These are phyloP conservation scores for Ogataea paradorogensis DNA, from an alignment of 805 yeast species.

Conservation along the genomic window DNA sequence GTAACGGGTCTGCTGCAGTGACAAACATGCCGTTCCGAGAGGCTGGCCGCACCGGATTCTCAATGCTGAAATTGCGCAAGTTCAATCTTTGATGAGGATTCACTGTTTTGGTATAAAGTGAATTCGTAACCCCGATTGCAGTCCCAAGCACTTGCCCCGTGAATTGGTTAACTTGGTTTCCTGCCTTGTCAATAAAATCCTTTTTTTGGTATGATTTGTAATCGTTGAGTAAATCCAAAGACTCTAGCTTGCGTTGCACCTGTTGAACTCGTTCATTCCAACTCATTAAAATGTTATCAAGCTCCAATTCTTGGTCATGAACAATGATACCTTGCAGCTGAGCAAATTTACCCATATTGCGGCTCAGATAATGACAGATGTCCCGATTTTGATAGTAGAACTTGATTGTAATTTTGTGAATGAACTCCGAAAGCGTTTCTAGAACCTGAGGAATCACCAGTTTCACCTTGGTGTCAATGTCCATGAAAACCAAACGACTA, in stretches of 20 bases:
- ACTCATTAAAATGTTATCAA: constrained; percentile 35
- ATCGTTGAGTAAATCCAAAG: constrained; percentile 36
- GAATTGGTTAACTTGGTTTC: constrained; percentile 21
- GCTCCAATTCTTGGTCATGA: constrained; percentile 17
- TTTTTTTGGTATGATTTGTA: constrained; percentile 37
- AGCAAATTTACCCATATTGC: constrained; percentile 29
- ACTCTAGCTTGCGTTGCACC: constrained; percentile 38
- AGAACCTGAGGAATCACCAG: constrained; percentile 45
- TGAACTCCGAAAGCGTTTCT: constrained; percentile 46
- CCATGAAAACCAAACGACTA: constrained; percentile 31
- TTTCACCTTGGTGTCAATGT: constrained; percentile 40
- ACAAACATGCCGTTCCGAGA: constrained; percentile 33
- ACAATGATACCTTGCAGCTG: constrained; percentile 33
- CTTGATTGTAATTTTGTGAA: constrained; percentile 40
- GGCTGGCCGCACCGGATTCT: constrained; percentile 36
- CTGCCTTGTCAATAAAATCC: constrained; percentile 34
- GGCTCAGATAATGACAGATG: constrained; percentile 32
- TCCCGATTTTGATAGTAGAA: constrained; percentile 39
- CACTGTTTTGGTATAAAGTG: constrained; percentile 32
- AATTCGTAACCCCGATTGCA: constrained; percentile 30
- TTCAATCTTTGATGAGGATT: constrained; percentile 31
- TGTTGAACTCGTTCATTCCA: constrained; percentile 39
- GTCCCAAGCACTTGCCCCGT: constrained; percentile 29
- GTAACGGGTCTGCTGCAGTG: constrained; percentile 30
- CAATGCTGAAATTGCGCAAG: constrained; percentile 26